A percentile compares a stretch with the other conserved stretches of the same genome.
These are phyloP conservation scores for Hordeum marinum DNA, from an alignment of 176 grass and related monocot genomes.

Conservation along the genomic window DNA sequence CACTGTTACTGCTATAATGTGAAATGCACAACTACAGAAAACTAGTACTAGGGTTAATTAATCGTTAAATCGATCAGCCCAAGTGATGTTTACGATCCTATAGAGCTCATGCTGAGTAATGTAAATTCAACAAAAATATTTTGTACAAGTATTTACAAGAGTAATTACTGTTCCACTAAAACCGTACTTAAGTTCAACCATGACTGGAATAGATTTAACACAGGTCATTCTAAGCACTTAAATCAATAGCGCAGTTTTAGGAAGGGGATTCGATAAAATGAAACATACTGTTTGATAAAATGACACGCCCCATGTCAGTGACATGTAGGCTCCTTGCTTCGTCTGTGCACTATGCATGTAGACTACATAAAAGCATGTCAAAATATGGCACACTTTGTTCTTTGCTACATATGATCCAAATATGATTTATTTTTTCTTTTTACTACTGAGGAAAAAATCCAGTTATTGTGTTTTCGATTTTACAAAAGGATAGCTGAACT, in stretches of 20 bases:
- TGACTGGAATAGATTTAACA: neutral
- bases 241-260: neutral
- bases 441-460: neutral
- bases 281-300: neutral
- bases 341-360: neutral
- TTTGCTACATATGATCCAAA: neutral
- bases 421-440: neutral
- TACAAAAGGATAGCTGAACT: neutral
- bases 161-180: constrained; percentile 5
- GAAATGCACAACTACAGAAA: neutral
- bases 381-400: neutral
- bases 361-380: neutral
- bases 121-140: neutral
- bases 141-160: neutral
- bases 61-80: neutral
- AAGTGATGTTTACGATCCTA: neutral
- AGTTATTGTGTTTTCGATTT: neutral
- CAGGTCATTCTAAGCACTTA: neutral
- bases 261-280: neutral
- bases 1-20: neutral
- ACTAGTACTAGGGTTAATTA: neutral
- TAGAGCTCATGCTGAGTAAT: neutral
- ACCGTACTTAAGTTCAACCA: constrained; percentile 10
- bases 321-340: neutral
- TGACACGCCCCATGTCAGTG: neutral